Conservation (phyloP, 2,329 filamentous ascomycete species). For the Nannizziopsis barbatae region DNA sequence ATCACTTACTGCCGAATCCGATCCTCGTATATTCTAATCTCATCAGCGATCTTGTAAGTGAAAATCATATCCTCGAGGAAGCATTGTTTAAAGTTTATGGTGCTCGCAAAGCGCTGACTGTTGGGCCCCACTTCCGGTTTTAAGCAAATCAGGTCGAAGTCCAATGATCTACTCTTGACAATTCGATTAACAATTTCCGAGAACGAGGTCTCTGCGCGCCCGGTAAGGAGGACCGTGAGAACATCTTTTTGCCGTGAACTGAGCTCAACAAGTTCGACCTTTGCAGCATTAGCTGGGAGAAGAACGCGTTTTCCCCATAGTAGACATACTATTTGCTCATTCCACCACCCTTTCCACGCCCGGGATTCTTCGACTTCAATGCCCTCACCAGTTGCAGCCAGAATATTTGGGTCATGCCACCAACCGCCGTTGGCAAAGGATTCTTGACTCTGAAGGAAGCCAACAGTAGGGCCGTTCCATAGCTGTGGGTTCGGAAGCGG, state of each 20-base stretch:
- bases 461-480: conserved; percentile 71
- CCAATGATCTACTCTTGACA: conserved; percentile 60
- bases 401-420: conserved; percentile 89
- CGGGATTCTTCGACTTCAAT: conserved; percentile 67
- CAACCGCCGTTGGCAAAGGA: conserved; percentile 75
- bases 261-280: conserved; percentile 60
- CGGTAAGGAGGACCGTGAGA: conserved; percentile 76
- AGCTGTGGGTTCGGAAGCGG: conserved; percentile 79
- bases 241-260: conserved; percentile 77
- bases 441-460: conserved; percentile 63
- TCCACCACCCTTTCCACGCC: conserved; percentile 93
- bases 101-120: conserved; percentile 65
- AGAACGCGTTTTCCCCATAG: conserved; percentile 1
- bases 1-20: conserved; percentile 45
- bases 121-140: conserved; percentile 76
- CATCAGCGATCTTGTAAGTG: conserved; percentile 73
- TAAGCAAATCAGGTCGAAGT: conserved; percentile 78
- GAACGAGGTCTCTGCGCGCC: conserved; percentile 67
- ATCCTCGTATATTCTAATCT: conserved; percentile 61
- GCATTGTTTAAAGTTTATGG: conserved; percentile 84
- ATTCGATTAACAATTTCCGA: conserved; percentile 72
- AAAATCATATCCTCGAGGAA: conserved; percentile 71
- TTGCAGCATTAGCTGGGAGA: background rate
- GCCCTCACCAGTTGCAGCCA: conserved; percentile 76
- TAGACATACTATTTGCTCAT: conserved; percentile 64